These are phyloP conservation scores for Leptodontidium sp. DNA, from an alignment of 2,329 filamentous ascomycete species.

Conservation along the genomic window DNA sequence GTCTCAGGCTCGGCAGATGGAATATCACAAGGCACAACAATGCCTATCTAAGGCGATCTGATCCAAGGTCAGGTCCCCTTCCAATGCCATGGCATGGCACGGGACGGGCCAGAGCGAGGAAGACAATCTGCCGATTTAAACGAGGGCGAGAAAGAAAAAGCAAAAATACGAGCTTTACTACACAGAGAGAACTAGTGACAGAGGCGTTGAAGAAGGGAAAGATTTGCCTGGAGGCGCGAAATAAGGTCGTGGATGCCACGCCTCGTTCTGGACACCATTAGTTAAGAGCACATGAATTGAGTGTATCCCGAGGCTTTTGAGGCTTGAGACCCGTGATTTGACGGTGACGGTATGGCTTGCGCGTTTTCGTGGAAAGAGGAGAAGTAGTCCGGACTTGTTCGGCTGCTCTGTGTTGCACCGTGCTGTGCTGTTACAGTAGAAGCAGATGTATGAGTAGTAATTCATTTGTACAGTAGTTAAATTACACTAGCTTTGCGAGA, in stretches of 20 bases:
- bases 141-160: not conserved
- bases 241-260: conserved; percentile 2
- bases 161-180: not conserved
- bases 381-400: not conserved
- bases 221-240: conserved; percentile 5
- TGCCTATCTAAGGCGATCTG: not conserved
- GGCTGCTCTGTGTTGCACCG: not conserved
- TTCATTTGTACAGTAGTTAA: no score
- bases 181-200: no score
- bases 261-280: not conserved
- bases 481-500: conserved; percentile 1
- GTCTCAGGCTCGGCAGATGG: not conserved
- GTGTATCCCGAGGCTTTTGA: not conserved
- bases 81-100: not conserved
- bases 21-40: not conserved
- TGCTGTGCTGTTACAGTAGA: not conserved
- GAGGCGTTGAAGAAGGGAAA: not conserved
- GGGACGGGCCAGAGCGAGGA: conserved; percentile 11
- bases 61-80: not conserved
- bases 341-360: not conserved
- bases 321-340: conserved; percentile 7
- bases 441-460: no score
- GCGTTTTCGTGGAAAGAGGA: not conserved
- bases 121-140: not conserved
- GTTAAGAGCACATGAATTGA: not conserved